Evolutionary conservation across 352 stramenopile genomes (phyloP), one percentile per base, ranked within the genome.

Genomic region (Aphanomyces astaci): DNA sequence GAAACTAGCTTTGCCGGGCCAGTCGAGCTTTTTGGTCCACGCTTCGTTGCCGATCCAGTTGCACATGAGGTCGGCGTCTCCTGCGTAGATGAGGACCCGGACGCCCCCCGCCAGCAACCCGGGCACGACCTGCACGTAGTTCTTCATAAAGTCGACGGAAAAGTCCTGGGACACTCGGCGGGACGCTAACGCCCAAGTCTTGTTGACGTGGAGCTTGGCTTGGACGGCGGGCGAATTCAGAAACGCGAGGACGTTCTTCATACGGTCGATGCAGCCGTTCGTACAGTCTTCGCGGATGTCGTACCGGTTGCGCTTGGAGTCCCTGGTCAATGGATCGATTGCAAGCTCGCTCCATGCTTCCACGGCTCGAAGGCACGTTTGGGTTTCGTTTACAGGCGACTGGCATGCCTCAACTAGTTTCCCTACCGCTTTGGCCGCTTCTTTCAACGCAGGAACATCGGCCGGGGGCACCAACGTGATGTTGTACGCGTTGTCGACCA

Each of bases 21-120:
- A 99, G 31, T 98, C 83, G 43, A 99, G 76, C 4, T 71, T 82
- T 28, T 91, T 74, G 0, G 92, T 97, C 95, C 95, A 98, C 28
- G 94, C 95, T 66, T 97, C 71, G 33, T 98, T 98, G 25, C 96
- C 96, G 48, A 98, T 73, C 81, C 96, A 98, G 74, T 99, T 99
- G 79, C 91, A 98, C 75, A 98, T 98, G 69, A 98, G 93, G 73
- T 98, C 96, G 24, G 92, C 81, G 75, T 99, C 96, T 62, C 96
- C 96, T 11, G 91, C 88, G 79, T 99, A 99, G 54, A 99, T 90
- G 27, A 98, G 79, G 13, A 97, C 92, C 0, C 81, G 79, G 10
- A 89, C 63, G 13, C 24, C 32, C 19, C 75, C 72, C 40, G 87
- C 74, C 22, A 99, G 76, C 55, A 99, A 73, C 46, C 96, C 87